Evolutionary conservation across 163 green algal species (phyloP), one percentile per base, ranked within the genome.

Genomic region (Coccomyxa subellipsoidea): DNA sequence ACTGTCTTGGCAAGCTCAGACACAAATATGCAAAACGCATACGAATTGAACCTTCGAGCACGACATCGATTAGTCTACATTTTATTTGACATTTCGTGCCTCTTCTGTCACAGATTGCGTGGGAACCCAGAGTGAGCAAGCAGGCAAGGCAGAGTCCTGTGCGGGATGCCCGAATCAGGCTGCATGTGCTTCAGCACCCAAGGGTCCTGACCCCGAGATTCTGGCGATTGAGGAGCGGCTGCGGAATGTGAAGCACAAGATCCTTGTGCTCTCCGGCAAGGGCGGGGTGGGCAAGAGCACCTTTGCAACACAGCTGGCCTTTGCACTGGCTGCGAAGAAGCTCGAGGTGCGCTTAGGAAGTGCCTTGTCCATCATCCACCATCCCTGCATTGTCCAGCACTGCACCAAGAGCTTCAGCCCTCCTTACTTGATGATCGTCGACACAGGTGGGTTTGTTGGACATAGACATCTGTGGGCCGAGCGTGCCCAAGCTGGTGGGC

Each of bases 401-500:
- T n/a, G n/a, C n/a, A n/a, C n/a, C n/a, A n/a, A n/a, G n/a, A n/a
- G n/a, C n/a, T n/a, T n/a, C n/a, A n/a, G n/a, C n/a, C n/a, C n/a
- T n/a, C n/a, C n/a, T n/a, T n/a, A n/a, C n/a, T n/a, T n/a, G n/a
- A n/a, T n/a, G n/a, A n/a, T n/a, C 25, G 34, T 2, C 34, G n/a
- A 35, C 8, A 76, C 80, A 98, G 89, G 95, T 98, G 15, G 97
- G 97, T 0, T 86, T 99, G 70, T 82, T 99, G 78, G 97, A 99
- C 85, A 95, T 99, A 31, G 97, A 99, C 88, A 99, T 99, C 80
- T 99, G 95, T 84, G 96, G 97, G 5, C 97, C 97, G 10, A 97
- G 92, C 15, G 84, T 98, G 18, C 97, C 97, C 35, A 95, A 95
- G 82, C 98, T 99, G 94, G 86, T 98, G 71, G 97, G 95, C 7